phyloP scores from a whole-genome alignment of 179 eudicot genomes.

The Silene coronaria region DNA sequence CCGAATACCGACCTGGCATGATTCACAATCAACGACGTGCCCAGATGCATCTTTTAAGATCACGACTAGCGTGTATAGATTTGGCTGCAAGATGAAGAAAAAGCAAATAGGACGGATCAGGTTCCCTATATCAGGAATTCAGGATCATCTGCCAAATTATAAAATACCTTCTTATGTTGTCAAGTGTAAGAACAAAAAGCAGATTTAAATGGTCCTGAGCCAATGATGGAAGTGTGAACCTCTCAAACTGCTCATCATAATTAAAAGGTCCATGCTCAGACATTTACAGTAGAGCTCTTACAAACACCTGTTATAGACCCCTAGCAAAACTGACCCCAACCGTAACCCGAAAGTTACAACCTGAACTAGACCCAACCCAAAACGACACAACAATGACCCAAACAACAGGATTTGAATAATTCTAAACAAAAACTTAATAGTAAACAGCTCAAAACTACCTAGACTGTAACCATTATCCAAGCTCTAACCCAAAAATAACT shows the following conservation, averaged over 20 bases:
- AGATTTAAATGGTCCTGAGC: not conserved
- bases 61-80: conserved; percentile 78
- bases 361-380: not conserved
- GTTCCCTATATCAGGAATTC: not conserved
- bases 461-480: not conserved
- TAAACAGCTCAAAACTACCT: not conserved
- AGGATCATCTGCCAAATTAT: not conserved
- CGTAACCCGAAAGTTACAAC: not conserved
- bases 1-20: conserved; percentile 84
- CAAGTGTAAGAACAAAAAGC: not conserved
- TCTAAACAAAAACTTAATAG: not conserved
- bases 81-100: conserved; percentile 57
- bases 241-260: not conserved
- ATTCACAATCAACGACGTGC: conserved; percentile 75
- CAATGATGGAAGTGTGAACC: not conserved
- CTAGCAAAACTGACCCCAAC: not conserved
- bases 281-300: not conserved
- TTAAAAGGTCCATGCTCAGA: not conserved
- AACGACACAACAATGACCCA: not conserved
- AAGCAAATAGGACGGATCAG: conserved; percentile 13
- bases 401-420: not conserved
- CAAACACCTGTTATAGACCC: not conserved
- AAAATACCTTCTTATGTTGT: not conserved
- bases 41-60: conserved; percentile 77
- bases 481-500: not conserved